Conservation (phyloP, 2,329 filamentous ascomycete species). For the Aspergillus tubingensis region DNA sequence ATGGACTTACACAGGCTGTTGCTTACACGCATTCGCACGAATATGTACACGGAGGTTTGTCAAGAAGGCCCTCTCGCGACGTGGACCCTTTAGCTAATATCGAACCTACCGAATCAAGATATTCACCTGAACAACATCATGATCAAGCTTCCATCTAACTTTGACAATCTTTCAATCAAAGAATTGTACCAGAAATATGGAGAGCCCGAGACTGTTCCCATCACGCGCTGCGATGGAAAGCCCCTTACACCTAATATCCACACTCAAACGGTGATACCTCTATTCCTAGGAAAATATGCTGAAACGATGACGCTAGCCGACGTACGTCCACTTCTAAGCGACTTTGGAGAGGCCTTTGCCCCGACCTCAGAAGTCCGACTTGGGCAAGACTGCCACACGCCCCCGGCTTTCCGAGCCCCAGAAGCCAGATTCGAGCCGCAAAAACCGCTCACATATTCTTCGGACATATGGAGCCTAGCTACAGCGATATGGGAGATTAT, state of each 20-base stretch:
- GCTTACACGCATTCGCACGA: conserved; percentile 29
- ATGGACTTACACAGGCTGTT: conserved; percentile 24
- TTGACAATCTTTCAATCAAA: conserved; percentile 33
- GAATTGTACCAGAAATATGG: conserved; percentile 36
- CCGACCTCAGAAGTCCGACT: conserved; percentile 23
- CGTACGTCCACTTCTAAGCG: conserved; percentile 31
- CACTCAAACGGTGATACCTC: conserved; percentile 25
- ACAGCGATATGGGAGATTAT: conserved; percentile 32
- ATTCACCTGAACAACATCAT: conserved; percentile 33
- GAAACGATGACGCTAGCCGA: conserved; percentile 33
- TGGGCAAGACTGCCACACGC: conserved; percentile 27
- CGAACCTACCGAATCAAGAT: neutral
- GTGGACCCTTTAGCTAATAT: neutral
- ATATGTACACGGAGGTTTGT: conserved; percentile 30
- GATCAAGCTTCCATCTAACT: conserved; percentile 25
- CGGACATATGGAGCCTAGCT: conserved; percentile 33
- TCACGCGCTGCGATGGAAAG: conserved; percentile 26
- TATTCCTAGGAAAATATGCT: conserved; percentile 33
- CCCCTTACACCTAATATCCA: conserved; percentile 31
- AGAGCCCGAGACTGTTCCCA: conserved; percentile 28
- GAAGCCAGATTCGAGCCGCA: conserved; percentile 19
- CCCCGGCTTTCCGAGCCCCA: conserved; percentile 19
- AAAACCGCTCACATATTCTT: conserved; percentile 21
- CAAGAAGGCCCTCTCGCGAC: too few relatives aligned
- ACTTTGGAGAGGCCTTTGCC: conserved; percentile 29